phyloP scores from a whole-genome alignment of 129 eudicot species.

The Scalesia atractyloides region DNA sequence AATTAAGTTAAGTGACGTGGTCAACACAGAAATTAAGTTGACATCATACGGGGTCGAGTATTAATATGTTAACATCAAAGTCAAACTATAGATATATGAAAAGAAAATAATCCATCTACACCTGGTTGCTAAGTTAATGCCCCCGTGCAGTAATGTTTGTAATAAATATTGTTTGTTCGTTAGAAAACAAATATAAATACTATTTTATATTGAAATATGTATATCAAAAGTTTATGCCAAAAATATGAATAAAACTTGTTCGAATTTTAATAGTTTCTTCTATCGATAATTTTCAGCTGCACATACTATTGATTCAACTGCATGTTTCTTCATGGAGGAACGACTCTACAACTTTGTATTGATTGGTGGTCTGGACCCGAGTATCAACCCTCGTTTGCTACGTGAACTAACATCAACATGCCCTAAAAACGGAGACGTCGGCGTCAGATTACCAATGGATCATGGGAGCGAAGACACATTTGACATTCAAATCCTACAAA shows the following conservation, averaged over 20 bases:
- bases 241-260: not conserved
- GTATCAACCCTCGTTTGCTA: too few relatives aligned
- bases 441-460: conserved; percentile 41
- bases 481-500: too few relatives aligned
- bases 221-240: not conserved
- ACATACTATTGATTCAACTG: conserved; percentile 78
- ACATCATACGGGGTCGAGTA: too few relatives aligned
- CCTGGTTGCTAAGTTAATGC: not conserved
- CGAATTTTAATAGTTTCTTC: not conserved
- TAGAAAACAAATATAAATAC: not conserved
- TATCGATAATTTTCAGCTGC: conserved; percentile 50
- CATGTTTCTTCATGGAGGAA: conserved; percentile 68
- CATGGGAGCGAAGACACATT: too few relatives aligned
- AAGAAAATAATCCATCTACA: not conserved
- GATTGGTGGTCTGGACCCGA: too few relatives aligned
- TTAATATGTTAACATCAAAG: too few relatives aligned
- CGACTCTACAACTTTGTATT: conserved; percentile 58
- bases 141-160: conserved; percentile 17
- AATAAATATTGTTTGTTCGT: not conserved
- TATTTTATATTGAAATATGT: not conserved
- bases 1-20: too few relatives aligned
- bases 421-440: conserved; percentile 46
- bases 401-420: conserved; percentile 44
- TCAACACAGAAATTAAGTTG: too few relatives aligned
- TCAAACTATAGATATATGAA: too few relatives aligned